Evolutionary conservation across 2,329 filamentous ascomycete genomes (phyloP).

Genomic region (Neopestalotiopsis rosae): DNA sequence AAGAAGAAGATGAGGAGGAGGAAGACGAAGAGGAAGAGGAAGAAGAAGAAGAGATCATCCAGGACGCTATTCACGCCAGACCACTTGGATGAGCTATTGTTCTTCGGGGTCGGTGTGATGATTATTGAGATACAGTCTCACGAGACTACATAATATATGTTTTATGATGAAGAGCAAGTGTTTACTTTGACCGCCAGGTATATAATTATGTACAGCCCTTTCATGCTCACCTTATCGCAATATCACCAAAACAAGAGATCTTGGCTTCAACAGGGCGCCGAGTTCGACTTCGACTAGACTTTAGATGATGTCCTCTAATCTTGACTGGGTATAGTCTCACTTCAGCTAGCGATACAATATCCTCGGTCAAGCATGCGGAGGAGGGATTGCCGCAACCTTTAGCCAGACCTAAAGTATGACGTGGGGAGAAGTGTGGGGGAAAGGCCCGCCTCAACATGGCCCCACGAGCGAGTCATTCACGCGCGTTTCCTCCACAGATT

Average conservation of each 20-base stretch:
- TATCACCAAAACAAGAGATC: no score
- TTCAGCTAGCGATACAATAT: not conserved
- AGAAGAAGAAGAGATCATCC: not conserved
- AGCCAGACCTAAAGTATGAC: not conserved
- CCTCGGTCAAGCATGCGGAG: constrained; percentile 7
- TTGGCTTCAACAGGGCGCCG: no score
- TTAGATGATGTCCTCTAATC: not conserved
- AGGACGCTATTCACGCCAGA: not conserved
- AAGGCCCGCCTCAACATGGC: not conserved
- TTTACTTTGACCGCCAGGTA: no score
- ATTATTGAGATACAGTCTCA: not conserved
- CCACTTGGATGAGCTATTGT: not conserved
- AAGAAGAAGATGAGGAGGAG: not conserved
- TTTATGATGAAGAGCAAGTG: no score
- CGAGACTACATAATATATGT: no score
- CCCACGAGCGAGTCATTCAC: constrained; percentile 3
- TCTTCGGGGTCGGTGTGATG: not conserved
- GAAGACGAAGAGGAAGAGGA: not conserved
- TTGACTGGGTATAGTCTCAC: not conserved
- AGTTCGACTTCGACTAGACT: no score
- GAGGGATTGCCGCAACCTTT: not conserved
- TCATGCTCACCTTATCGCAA: no score
- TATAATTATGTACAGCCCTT: no score
- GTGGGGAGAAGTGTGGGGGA: not conserved
- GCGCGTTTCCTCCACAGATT: not conserved